Percentiles rank a stretch among this genome's conserved stretches.
Evolutionary conservation across 202 grass and related monocot species (phyloP).

Genomic region (Saccharum hybrid): DNA sequence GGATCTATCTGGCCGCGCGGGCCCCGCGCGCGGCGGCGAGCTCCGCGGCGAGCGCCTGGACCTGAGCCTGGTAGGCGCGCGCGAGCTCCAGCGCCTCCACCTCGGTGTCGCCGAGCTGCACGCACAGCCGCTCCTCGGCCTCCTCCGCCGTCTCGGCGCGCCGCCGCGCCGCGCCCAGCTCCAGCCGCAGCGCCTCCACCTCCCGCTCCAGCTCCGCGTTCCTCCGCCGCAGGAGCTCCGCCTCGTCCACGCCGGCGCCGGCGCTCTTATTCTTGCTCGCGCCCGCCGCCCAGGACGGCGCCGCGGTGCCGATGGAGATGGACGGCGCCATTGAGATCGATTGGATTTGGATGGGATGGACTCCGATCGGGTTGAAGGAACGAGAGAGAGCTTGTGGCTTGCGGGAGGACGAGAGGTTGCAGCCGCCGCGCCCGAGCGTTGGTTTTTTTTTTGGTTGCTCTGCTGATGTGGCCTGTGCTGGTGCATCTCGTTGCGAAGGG

Average conservation of each 20-base stretch:
- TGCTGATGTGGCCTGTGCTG: not conserved
- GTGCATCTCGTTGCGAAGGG: not conserved
- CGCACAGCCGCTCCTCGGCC: conserved; percentile 63
- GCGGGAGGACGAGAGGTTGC: not conserved
- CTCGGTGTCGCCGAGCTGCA: conserved; percentile 55
- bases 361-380: no score
- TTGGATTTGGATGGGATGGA: not conserved
- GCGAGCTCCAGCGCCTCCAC: conserved; percentile 47
- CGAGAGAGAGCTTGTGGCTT: not conserved
- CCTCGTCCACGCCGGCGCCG: not conserved
- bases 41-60: conserved; percentile 31
- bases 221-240: conserved; percentile 37
- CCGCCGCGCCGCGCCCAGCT: conserved; percentile 43
- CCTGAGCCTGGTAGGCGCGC: conserved; percentile 1
- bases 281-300: not conserved
- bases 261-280: not conserved
- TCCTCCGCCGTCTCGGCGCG: conserved; percentile 54
- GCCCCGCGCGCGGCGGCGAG: conserved; percentile 29
- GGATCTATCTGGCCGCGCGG: not conserved
- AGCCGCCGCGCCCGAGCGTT: not conserved
- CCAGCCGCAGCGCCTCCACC: conserved; percentile 44
- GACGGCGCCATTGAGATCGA: conserved; percentile 37
- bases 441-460: not conserved
- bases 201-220: conserved; percentile 60
- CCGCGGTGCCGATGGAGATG: not conserved